phyloP scores from a whole-genome alignment of 768 basidiomycete species.

The Mycena filopes region DNA sequence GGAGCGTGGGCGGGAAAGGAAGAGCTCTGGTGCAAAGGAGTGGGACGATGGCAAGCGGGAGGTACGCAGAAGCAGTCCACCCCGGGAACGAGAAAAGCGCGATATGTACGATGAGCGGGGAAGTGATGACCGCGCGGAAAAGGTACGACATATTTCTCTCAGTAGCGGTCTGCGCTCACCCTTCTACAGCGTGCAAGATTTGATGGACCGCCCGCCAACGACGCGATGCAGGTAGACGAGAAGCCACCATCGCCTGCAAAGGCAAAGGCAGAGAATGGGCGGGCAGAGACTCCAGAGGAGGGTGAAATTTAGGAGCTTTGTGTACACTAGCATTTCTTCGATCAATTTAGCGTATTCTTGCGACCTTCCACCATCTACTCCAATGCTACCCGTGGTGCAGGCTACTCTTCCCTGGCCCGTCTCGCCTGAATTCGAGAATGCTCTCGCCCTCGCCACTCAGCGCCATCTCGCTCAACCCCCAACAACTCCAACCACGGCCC shows the following conservation, averaged over 20 bases:
- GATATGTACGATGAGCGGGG: constrained; percentile 59
- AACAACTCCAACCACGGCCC: constrained; percentile 7
- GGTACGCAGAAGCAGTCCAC: constrained; percentile 56
- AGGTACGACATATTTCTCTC: constrained; percentile 60
- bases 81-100: constrained; percentile 61
- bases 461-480: constrained; percentile 25
- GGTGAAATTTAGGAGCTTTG: constrained; percentile 75
- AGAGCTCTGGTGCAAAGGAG: constrained; percentile 52
- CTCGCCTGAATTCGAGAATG: constrained; percentile 34
- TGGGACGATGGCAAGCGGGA: constrained; percentile 62
- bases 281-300: constrained; percentile 88
- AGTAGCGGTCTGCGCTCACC: constrained; percentile 23
- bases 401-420: constrained; percentile 28
- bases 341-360: constrained; percentile 9
- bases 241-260: constrained; percentile 46
- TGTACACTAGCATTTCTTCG: constrained; percentile 6
- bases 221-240: constrained; percentile 56
- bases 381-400: constrained; percentile 24
- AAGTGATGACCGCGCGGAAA: constrained; percentile 70
- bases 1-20: constrained; percentile 53
- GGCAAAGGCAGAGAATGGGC: constrained; percentile 37
- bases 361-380: constrained; percentile 11
- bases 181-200: constrained; percentile 62
- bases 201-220: constrained; percentile 48
- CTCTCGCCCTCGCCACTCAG: constrained; percentile 29